These are phyloP conservation scores for Eucalyptus marginata DNA, from an alignment of 345 rosid species.

Conservation along the genomic window DNA sequence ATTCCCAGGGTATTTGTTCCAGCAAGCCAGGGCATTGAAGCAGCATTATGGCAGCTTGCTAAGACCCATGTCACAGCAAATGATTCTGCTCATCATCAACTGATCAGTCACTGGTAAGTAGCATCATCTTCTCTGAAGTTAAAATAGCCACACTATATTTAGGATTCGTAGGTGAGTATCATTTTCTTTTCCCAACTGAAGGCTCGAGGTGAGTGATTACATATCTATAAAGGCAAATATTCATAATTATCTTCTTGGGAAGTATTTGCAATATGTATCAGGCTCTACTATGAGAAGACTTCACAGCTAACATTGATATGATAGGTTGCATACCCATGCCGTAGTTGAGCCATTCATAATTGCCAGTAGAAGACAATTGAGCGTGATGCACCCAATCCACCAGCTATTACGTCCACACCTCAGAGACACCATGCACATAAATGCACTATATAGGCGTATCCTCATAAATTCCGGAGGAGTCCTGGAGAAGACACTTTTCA, in stretches of 20 bases:
- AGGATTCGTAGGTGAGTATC: neutral
- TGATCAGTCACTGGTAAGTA: conserved; percentile 54
- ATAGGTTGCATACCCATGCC: conserved; percentile 66
- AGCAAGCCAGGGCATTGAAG: conserved; percentile 29
- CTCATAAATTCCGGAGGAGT: conserved; percentile 50
- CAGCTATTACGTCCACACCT: conserved; percentile 55
- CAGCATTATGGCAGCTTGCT: conserved; percentile 49
- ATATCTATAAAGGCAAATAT: neutral
- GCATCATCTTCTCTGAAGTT: neutral
- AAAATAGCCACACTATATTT: neutral
- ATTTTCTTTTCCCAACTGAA: neutral
- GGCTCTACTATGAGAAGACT: neutral
- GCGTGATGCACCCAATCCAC: conserved; percentile 58
- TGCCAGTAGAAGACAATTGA: conserved; percentile 56
- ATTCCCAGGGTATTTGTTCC: conserved; percentile 19
- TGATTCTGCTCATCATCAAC: conserved; percentile 53
- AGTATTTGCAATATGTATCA: neutral
- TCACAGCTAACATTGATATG: neutral
- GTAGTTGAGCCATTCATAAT: conserved; percentile 64
- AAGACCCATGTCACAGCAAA: conserved; percentile 53
- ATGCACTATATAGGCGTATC: conserved; percentile 33
- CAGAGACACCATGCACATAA: conserved; percentile 60
- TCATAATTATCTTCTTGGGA: neutral
- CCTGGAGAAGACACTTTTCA: conserved; percentile 36
- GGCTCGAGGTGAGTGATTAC: neutral